A percentile compares a stretch with the other conserved stretches of the same genome.
Evolutionary conservation across 192 early-diverging fungal species (phyloP).

Genomic region (Coemansia reversa): DNA sequence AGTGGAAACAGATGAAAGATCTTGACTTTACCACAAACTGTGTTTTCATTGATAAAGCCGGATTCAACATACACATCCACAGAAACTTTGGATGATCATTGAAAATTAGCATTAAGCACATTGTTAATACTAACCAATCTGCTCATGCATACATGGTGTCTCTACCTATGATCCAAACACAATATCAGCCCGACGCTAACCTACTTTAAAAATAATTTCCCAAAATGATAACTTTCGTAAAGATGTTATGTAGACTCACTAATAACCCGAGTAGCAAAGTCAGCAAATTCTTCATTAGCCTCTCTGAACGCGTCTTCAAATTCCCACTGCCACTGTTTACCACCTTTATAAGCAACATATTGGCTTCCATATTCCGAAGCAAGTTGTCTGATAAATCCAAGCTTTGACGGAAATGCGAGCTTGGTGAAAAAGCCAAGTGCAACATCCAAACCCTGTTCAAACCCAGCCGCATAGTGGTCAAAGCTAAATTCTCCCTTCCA

Average conservation of each 20-base stretch:
- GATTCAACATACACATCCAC: too few species aligned
- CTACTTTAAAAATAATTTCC: too few species aligned
- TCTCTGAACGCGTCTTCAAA: conserved; percentile 13
- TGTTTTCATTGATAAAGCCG: too few species aligned
- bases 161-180: too few species aligned
- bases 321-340: conserved; percentile 15
- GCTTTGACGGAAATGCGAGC: conserved; percentile 6
- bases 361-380: neutral
- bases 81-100: too few species aligned
- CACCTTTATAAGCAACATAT: conserved; percentile 5
- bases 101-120: too few species aligned
- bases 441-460: conserved; percentile 10
- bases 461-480: conserved; percentile 10
- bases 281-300: conserved; percentile 15
- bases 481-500: conserved; percentile 11
- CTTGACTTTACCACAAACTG: too few species aligned
- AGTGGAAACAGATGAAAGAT: too few species aligned
- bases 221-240: too few species aligned
- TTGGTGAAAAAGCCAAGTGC: neutral
- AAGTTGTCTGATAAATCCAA: conserved; percentile 10
- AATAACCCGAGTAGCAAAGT: conserved; percentile 1
- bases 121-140: too few species aligned
- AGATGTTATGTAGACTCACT: neutral
- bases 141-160: too few species aligned
- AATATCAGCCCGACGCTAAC: too few species aligned